A percentile compares a stretch with the other conserved stretches of the same genome.
Evolutionary conservation across 1,284 basidiomycete genomes (phyloP).

Genomic region (Sporisorium reilianum): DNA sequence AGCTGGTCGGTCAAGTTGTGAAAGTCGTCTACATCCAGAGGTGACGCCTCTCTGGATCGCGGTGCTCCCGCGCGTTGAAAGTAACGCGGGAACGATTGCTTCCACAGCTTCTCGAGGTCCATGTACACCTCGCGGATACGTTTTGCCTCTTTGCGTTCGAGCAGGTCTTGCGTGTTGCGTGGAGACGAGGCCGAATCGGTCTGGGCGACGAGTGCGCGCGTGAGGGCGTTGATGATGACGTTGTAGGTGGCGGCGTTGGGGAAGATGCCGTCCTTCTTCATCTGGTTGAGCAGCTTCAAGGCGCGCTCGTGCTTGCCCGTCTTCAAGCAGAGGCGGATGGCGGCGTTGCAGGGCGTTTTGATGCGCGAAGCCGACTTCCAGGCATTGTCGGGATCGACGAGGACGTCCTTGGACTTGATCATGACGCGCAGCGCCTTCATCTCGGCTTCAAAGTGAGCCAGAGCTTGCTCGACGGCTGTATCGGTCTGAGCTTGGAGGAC

Average conservation of each 20-base stretch:
- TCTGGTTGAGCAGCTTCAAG: constrained; percentile 35
- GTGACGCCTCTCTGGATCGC: background rate
- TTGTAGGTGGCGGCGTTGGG: constrained; percentile 29
- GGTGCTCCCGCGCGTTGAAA: constrained; percentile 12
- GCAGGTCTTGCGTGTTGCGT: background rate
- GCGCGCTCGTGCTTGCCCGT: constrained; percentile 19
- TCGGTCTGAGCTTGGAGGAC: constrained; percentile 8
- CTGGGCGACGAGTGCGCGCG: background rate
- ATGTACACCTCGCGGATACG: constrained; percentile 18
- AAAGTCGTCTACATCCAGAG: constrained; percentile 20
- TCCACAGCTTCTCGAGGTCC: constrained; percentile 42
- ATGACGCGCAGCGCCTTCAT: constrained; percentile 45
- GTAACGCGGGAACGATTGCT: constrained; percentile 35
- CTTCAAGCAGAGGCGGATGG: constrained; percentile 27
- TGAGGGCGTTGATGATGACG: constrained; percentile 25
- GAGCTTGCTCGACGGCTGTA: constrained; percentile 8
- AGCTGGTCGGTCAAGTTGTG: constrained; percentile 22
- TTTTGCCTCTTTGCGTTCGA: constrained; percentile 11
- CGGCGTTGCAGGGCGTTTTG: constrained; percentile 37
- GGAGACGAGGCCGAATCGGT: background rate
- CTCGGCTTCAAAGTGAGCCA: constrained; percentile 28
- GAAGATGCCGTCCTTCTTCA: constrained; percentile 53
- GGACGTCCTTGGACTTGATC: constrained; percentile 39
- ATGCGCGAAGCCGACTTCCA: constrained; percentile 44
- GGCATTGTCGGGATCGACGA: constrained; percentile 33